Evolutionary conservation across 306 rosid species (phyloP), one percentile per base, ranked within the genome.

Genomic region (Lablab purpureus): DNA sequence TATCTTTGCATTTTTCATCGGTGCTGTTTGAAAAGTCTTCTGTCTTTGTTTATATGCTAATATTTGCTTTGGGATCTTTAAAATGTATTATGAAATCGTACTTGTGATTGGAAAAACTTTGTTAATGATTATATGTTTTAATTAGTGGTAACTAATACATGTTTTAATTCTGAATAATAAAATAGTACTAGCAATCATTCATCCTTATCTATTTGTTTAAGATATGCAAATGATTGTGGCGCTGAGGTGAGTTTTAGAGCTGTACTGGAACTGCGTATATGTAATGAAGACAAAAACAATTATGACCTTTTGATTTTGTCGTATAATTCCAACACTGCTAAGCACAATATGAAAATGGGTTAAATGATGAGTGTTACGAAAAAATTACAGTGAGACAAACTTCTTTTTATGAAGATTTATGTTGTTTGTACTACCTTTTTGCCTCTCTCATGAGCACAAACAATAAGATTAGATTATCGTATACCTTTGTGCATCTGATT

Each of bases 1-100:
- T 70, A 21, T 67, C 64, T 75, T 25, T 76, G 72, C 50, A 77
- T 84, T 27, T 34, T 27, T 67, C 69, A 71, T 43, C 10, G n/a
- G 18, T 55, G 32, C 12, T 56, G 30, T 67, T 77, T 74, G 67
- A 7, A 18, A 71, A 30, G 46, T 73, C 22, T 77, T 11, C 43
- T 63, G 22, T 37, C 14, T 68, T 49, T 46, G 17, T 75, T 67
- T 40, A 19, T 10, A 36, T 77, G 66, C 52, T 55, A 75, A 30
- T 56, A 13, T 55, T 28, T 71, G 6, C 45, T 66, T 49, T 59
- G 10, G 55, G 47, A 70, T 63, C 79, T 69, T 18, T 41, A 68
- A 68, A 52, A 28, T 63, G 55, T 36, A 46, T 45, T 72, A 7
- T 74, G 10, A 28, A 27, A 63, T 47, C 70, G 75, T 56, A 70